A percentile compares a stretch with the other conserved stretches of the same genome.
These are phyloP conservation scores for Hortiboletus rubellus DNA, from an alignment of 1,284 basidiomycete genomes.

Conservation along the genomic window DNA sequence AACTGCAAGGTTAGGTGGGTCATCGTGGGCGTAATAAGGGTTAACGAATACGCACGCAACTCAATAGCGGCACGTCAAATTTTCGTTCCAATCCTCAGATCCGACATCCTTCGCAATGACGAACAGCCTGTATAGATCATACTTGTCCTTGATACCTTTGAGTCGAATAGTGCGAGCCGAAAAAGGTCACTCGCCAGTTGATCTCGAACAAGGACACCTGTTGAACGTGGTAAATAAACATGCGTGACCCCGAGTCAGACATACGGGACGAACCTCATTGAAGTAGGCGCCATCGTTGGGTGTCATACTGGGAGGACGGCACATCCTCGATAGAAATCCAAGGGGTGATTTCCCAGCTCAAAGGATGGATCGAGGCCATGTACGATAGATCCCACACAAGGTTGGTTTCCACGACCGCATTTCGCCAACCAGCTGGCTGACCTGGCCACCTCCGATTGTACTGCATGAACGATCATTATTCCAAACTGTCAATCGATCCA, in stretches of 20 bases:
- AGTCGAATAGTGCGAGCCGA: constrained; percentile 38
- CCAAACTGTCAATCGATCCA: neutral
- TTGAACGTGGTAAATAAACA: too few relatives aligned
- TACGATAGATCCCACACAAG: constrained; percentile 12
- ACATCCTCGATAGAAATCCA: too few relatives aligned
- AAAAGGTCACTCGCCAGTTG: too few relatives aligned
- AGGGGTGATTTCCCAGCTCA: too few relatives aligned
- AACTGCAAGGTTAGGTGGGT: too few relatives aligned
- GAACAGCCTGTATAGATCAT: constrained; percentile 46
- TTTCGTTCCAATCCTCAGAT: constrained; percentile 39
- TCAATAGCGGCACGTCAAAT: constrained; percentile 25
- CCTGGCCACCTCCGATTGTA: constrained; percentile 41
- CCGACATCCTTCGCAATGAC: constrained; percentile 47
- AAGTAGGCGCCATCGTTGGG: constrained; percentile 42
- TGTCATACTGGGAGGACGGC: neutral
- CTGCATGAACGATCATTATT: constrained; percentile 17
- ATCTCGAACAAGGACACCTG: too few relatives aligned
- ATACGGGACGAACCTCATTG: constrained; percentile 35
- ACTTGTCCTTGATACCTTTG: constrained; percentile 43
- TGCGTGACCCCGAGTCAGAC: too few relatives aligned
- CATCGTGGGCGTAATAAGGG: too few relatives aligned
- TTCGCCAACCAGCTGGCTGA: constrained; percentile 43
- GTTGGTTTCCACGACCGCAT: constrained; percentile 35
- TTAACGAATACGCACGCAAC: neutral
- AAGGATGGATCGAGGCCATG: too few relatives aligned